Base-by-base conservation (phyloP, 371 early-diverging fungal genomes). In the Synchytrium microbalum region DNA sequence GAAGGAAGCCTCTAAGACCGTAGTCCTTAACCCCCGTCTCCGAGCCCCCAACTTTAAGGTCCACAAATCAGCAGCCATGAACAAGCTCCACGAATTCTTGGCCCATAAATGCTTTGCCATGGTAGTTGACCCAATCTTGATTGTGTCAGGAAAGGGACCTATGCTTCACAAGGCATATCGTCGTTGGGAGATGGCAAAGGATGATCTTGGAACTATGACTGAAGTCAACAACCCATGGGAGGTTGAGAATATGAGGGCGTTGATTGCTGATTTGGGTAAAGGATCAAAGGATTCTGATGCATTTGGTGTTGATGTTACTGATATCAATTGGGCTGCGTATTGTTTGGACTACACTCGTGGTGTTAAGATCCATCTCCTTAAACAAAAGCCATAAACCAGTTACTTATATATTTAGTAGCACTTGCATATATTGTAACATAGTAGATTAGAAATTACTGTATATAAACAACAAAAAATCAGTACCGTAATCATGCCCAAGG, bases 191-290 rank as follows among this genome's bases (percentile, higher is more conserved):
- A 5, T 10, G 46, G 46, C 46, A 10, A 38, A 38, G 19, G 19
- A 19, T 38, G 46, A 38, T 38, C 19, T 38, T 5, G 46, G 46
- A 38, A 19, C 19, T 38, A 38, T 38, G 46, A 38, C 46, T 38
- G 10, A 38, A 38, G 46, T 38, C 19, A 38, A 38, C 19, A 38
- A 38, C 19, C 46, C 46, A 38, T 38, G 46, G 46, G 46, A 38
- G 5, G 46, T 38, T 38, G 10, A 38, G 19, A 38, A 38, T 38
- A 38, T 38, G 46, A 38, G 46, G 19, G 46, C 46, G 10, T 38
- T 38, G 46, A 38, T 38, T 38, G 46, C 46, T 38, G 46, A 38
- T 38, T 38, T 38, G 46, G 46, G 46, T 38, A 38, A 38, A 38
- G 46, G 46, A 19, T 10, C 46, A 38, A 38, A 38, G 46, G 46